A percentile compares a stretch with the other conserved stretches of the same genome.
Conservation (phyloP, 2,329 filamentous ascomycete genomes). For the Xylariaceae sp. region DNA sequence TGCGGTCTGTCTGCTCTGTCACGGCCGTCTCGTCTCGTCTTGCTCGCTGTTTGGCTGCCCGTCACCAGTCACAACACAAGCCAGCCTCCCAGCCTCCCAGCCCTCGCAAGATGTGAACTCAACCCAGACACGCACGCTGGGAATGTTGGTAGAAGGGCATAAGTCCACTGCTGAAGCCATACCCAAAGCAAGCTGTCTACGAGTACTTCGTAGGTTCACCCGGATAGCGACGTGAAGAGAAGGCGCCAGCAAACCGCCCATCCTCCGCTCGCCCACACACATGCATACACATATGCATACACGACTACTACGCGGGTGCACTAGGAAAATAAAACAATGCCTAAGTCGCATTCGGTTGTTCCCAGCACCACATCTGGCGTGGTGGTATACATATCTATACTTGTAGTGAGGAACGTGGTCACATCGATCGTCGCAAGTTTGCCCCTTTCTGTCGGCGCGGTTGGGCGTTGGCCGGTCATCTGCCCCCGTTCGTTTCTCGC, state of each 20-base stretch:
- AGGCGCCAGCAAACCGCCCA: not conserved
- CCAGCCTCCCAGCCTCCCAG: not conserved
- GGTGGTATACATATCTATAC: not conserved
- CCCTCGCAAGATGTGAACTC: constrained; percentile 5
- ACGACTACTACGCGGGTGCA: not conserved
- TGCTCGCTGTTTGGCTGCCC: too few relatives aligned
- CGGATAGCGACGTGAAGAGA: not conserved
- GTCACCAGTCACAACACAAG: constrained; percentile 1
- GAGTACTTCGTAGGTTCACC: not conserved
- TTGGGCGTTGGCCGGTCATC: constrained; percentile 5
- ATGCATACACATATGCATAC: not conserved
- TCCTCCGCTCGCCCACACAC: not conserved
- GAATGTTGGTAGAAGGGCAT: not conserved
- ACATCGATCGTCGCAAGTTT: not conserved
- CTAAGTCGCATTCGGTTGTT: not conserved
- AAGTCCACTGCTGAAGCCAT: not conserved
- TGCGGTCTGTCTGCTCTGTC: not conserved
- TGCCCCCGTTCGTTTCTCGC: not conserved
- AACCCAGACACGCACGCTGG: not conserved
- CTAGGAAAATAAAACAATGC: not conserved
- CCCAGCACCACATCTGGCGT: constrained; percentile 11
- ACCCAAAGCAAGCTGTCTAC: not conserved
- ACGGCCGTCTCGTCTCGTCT: not conserved
- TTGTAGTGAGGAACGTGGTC: constrained; percentile 12
- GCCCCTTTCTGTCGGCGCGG: not conserved